Evolutionary conservation across 768 basidiomycete genomes (phyloP), one percentile per base, ranked within the genome.

Genomic region (Lanmaoa pseudosensibilis): DNA sequence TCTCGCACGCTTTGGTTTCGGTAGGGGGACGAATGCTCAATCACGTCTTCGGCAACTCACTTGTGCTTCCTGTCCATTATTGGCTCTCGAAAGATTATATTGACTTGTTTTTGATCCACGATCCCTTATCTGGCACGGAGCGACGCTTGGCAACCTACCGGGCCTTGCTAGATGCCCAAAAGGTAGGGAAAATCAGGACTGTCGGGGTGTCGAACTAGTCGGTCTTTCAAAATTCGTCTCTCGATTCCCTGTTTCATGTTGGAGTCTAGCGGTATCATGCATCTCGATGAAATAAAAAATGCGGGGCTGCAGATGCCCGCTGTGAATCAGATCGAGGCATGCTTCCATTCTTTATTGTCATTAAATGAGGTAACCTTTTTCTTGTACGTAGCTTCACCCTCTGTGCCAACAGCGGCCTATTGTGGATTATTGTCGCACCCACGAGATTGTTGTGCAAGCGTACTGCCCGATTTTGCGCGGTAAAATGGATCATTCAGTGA

Each of bases 161-260:
- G 47, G 89, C 87, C 8, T 75, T 94, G 12, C 69, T 84, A 6
- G 83, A 86, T 36, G 80, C 81, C n/a, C 80, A 81, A 59, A 65
- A 74, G 30, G 80, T 73, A 4, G 90, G 91, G 4, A 89, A 88
- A 63, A 79, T 92, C 49, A 78, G 81, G 58, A 78, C 78, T 5
- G 81, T 90, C n/a, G 91, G 91, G 3, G 91, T 93, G 8, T 92
- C 89, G 1, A 94, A 94, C 72, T 94, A 85, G 89, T 90, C 62
- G 46, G 87, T 67, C 21, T 47, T 30, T 27, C 27, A 8, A 12
- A n/a, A 5, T 12, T 21, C 15, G 2, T n/a, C 30, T 40, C 37
- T 16, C 10, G 5, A 10, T 49, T 23, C 11, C 27, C 43, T 25
- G 51, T 45, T 57, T 47, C 33, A 54, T 11, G 3, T 27, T 46